Evolutionary conservation across 768 basidiomycete genomes (phyloP), one percentile per base, ranked within the genome.

Genomic region (Phaffia tasmanica): DNA sequence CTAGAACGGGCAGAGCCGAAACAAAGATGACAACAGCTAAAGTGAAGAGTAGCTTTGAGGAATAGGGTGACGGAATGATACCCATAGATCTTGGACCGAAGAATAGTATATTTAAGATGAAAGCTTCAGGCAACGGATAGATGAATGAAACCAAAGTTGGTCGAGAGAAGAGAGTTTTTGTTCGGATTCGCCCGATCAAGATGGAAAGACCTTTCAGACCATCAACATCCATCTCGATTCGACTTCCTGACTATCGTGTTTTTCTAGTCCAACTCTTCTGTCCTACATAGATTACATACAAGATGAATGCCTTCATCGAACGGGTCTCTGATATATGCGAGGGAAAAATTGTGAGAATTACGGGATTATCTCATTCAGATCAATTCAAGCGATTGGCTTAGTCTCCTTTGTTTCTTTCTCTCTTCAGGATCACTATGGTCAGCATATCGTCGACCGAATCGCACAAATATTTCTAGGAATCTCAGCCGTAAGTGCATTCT

Each of bases 1-100:
- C 85, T 4, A 55, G 9, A 15, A 69, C 69, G 18, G 69, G 61
- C 8, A 53, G 50, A n/a, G 65, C 29, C 8, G 55, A n/a, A 55
- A 65, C 32, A 30, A 55, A 19, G 32, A 65, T 42, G 25, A 46
- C 19, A 19, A 23, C 32, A 53, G 15, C 3, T 19, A 54, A 8
- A 3, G 50, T 32, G n/a, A 65, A 51, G 1, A 65, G 57, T 4
- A 65, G 29, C 35, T 42, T 42, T 5, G 11, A 42, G 35, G 6
- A 42, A 11, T 4, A 4, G 4, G 35, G 11, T 42, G 35, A 42
- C 11, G 6, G 35, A 11, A 11, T 42, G 35, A 11, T 11, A 5
- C 11, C 35, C 35, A 42, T 42, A 11, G 35, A 42, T 5, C 11
- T 11, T 42, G 35, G 4, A 42, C 35, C 6, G 35, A 42, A 42